phyloP scores from a whole-genome alignment of 2,329 filamentous ascomycete genomes.

The Hypoxylon sp. region DNA sequence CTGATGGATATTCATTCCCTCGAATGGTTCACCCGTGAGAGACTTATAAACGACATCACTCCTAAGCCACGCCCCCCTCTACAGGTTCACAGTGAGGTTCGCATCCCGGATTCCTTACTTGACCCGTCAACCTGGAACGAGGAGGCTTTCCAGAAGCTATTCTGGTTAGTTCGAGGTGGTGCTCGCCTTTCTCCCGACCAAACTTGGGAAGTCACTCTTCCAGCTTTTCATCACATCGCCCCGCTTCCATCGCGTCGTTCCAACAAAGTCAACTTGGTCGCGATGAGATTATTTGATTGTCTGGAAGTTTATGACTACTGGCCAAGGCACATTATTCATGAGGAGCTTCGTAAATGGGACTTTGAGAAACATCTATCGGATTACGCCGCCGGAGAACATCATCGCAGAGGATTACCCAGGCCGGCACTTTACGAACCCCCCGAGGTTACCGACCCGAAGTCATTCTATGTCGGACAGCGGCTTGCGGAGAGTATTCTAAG shows the following conservation, averaged over 20 bases:
- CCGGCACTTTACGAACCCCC: not conserved
- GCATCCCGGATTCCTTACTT: slow-evolving; percentile 60
- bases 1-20: slow-evolving; percentile 1
- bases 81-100: slow-evolving; percentile 59
- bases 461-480: not conserved
- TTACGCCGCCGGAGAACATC: not conserved
- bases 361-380: not conserved
- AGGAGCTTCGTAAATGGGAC: not conserved
- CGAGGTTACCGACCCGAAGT: not conserved
- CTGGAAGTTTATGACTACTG: slow-evolving; percentile 13
- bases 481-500: not conserved
- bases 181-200: slow-evolving; percentile 53
- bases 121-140: slow-evolving; percentile 60
- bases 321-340: slow-evolving; percentile 9
- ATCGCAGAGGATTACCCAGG: too few species aligned
- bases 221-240: slow-evolving; percentile 57
- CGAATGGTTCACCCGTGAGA: not conserved
- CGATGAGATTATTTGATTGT: slow-evolving; percentile 38
- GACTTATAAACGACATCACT: not conserved
- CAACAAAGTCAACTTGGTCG: slow-evolving; percentile 36
- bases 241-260: slow-evolving; percentile 8
- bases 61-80: not conserved
- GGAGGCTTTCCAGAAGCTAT: slow-evolving; percentile 58
- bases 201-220: slow-evolving; percentile 61
- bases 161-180: slow-evolving; percentile 63